Base-by-base conservation (phyloP, 345 rosid species). In the Melaleuca alternifolia region DNA sequence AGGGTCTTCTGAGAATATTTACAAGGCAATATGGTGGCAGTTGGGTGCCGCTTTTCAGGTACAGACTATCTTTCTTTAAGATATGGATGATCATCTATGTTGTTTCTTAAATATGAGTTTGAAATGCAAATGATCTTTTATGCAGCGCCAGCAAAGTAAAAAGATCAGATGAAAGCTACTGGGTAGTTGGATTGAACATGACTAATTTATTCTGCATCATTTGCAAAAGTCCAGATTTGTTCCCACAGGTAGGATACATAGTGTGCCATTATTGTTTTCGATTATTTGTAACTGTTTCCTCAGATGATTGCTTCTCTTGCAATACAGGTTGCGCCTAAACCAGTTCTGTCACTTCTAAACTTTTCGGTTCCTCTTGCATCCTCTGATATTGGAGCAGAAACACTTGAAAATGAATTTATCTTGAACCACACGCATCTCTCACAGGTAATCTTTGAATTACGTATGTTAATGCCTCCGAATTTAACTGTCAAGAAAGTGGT, bases 31-130 rank as follows among this genome's bases (percentile, higher is more conserved):
- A 65, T 92, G 99, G 97, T 88, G 99, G 99, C 91, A 92, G 93
- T 85, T 97, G 99, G 99, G 90, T 95, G 89, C 99, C 99, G 28
- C 90, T 95, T 84, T 97, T 96, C 95, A 95, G 99, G 99, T 97
- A 88, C 86, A 15, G 85, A 84, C 33, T 18, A 18, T n/a, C 59
- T 81, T 75, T 62, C 51, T 23, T n/a, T 24, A 33, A 50, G 86
- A 87, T 48, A 10, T 65, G 50, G 62, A 30, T 85, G 86, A 26
- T 46, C 57, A 9, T 50, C 59, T 50, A 37, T n/a, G 54, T n/a
- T 76, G n/a, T 85, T 79, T 79, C 50, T 56, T 37, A 61, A 59
- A 56, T 30, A 50, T 87, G 52, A 51, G 90, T 83, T 59, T 89
- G 76, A 65, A 14, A 79, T 52, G 21, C 1, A 11, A 86, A 50